Conservation (phyloP, 225 moss, liverwort and hornwort species). For the Climacium dendroides region DNA sequence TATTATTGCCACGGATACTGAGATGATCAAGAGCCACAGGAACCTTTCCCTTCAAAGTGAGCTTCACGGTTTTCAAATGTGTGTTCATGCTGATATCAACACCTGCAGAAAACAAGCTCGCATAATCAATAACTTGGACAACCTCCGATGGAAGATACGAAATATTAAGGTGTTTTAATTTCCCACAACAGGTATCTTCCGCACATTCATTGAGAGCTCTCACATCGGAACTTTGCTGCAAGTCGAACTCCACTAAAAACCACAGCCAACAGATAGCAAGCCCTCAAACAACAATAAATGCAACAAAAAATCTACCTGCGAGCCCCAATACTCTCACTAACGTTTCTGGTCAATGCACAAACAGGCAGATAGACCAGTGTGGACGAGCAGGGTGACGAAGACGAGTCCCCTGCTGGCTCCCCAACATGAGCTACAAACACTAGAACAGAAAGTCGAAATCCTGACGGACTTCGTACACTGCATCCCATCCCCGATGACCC, state of each 20-base stretch:
- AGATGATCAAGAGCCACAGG: constrained; percentile 94
- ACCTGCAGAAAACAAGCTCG: constrained; percentile 16
- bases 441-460: neutral
- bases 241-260: neutral
- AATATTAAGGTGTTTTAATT: neutral
- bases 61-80: constrained; percentile 94
- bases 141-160: neutral
- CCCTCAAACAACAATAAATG: neutral
- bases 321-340: neutral
- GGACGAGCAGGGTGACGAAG: no score
- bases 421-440: neutral
- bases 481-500: neutral
- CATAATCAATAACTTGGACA: neutral
- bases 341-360: neutral
- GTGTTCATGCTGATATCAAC: constrained; percentile 97
- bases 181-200: neutral
- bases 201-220: neutral
- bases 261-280: neutral
- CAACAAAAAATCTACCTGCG: neutral
- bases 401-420: no score
- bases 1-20: constrained; percentile 79
- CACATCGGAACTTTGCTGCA: neutral
- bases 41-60: constrained; percentile 83
- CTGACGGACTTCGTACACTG: neutral
- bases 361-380: neutral